Conservation (phyloP, 345 rosid species). For the Ceriops zippeliana region DNA sequence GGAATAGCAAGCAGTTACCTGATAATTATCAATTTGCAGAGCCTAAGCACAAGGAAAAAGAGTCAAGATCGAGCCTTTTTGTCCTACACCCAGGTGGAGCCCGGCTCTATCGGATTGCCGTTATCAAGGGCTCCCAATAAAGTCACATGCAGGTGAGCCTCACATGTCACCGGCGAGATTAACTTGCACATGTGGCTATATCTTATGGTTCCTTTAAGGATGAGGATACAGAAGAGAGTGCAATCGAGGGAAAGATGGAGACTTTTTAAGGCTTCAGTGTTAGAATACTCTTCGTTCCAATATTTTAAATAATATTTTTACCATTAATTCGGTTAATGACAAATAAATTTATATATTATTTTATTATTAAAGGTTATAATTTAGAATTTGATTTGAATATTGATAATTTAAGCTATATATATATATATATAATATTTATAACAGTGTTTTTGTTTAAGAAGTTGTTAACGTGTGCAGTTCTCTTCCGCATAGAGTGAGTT, state of each 20-base stretch:
- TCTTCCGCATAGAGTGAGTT: conserved; percentile 26
- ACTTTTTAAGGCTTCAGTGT: neutral
- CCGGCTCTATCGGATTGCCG: conserved; percentile 16
- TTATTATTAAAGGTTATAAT: no score
- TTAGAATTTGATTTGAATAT: no score
- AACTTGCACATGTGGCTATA: conserved; percentile 22
- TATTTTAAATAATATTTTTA: no score
- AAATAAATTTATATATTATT: no score
- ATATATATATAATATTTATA: no score
- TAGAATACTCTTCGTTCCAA: no score
- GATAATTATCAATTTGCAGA: neutral
- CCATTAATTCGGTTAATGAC: no score
- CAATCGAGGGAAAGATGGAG: neutral
- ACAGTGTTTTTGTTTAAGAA: no score
- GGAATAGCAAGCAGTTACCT: conserved; percentile 5
- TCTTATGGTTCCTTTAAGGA: no score
- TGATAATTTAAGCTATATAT: no score
- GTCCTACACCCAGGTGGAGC: conserved; percentile 26
- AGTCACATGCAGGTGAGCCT: conserved; percentile 15
- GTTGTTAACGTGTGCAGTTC: conserved; percentile 44
- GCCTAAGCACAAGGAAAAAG: conserved; percentile 3
- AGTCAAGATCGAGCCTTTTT: neutral
- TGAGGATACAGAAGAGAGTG: neutral
- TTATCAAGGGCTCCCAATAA: neutral
- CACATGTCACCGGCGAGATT: conserved; percentile 16